Percentiles rank a stretch among this genome's conserved stretches.
Conservation (phyloP, 306 rosid species). For the Ochetophila trinervis region DNA sequence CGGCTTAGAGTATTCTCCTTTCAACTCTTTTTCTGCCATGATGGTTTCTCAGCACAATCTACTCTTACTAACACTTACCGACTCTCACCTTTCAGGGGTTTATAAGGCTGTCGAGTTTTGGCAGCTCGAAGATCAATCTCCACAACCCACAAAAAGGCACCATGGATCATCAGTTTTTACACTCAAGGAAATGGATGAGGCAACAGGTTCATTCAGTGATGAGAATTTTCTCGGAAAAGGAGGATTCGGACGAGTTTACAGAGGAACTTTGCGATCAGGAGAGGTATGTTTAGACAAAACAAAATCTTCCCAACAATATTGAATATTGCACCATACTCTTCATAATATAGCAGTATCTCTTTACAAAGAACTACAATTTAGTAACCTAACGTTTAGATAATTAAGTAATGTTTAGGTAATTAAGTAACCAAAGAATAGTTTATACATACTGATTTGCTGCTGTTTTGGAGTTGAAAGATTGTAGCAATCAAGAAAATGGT, state of each 20-base stretch:
- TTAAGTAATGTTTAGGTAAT: not conserved
- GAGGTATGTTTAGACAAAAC: conserved; percentile 47
- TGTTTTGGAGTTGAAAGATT: conserved; percentile 37
- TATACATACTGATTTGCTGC: conserved; percentile 27
- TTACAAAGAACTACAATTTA: not conserved
- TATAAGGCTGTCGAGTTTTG: conserved; percentile 74
- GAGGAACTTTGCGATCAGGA: conserved; percentile 69
- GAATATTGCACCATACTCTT: conserved; percentile 12
- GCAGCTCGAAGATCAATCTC: conserved; percentile 73
- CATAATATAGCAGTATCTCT: conserved; percentile 7
- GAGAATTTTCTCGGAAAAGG: conserved; percentile 86
- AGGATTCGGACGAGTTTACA: conserved; percentile 88
- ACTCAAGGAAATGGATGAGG: conserved; percentile 90
- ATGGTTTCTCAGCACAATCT: not conserved
- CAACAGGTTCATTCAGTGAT: conserved; percentile 82
- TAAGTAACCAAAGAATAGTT: conserved; percentile 16
- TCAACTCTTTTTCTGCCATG: too few relatives aligned
- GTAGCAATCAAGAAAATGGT: conserved; percentile 97
- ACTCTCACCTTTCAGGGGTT: conserved; percentile 52
- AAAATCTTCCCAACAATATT: conserved; percentile 2
- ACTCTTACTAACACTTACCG: conserved; percentile 1
- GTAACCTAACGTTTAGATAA: not conserved
- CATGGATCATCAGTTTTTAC: conserved; percentile 79
- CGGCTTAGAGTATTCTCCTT: too few relatives aligned
- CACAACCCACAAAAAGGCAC: conserved; percentile 52